A percentile compares a stretch with the other conserved stretches of the same genome.
Evolutionary conservation across 805 yeast genomes (phyloP).

Genomic region (Starmerella riodocensis): DNA sequence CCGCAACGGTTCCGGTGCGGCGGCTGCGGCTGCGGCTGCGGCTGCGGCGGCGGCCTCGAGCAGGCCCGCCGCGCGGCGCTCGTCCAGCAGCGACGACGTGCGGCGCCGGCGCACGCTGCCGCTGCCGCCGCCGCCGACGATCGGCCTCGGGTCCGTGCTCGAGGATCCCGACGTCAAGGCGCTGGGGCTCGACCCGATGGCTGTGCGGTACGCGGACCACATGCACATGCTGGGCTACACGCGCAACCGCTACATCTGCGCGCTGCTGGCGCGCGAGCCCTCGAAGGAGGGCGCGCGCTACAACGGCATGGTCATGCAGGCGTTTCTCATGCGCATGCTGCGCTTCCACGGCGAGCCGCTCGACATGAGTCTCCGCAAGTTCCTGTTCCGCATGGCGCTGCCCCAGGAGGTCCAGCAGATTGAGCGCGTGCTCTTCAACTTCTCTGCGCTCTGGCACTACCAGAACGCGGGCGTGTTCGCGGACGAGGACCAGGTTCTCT

Average conservation of each 20-base stretch:
- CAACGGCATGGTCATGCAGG: constrained; percentile 18
- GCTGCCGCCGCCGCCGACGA: constrained; percentile 17
- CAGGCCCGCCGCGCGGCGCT: constrained; percentile 4
- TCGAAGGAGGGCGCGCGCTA: constrained; percentile 6
- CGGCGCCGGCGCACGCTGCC: constrained; percentile 8
- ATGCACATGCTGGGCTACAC: constrained; percentile 14
- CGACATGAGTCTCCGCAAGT: constrained; percentile 50
- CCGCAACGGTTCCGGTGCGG: not conserved
- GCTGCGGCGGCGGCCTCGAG: not conserved
- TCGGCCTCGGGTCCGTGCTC: constrained; percentile 8
- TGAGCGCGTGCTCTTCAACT: constrained; percentile 48
- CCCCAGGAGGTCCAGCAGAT: constrained; percentile 70
- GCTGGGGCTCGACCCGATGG: constrained; percentile 14
- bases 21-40: not conserved
- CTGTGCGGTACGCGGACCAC: constrained; percentile 17
- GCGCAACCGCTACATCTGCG: constrained; percentile 17
- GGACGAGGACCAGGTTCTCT: constrained; percentile 44
- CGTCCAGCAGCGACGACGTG: constrained; percentile 10
- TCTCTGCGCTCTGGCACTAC: constrained; percentile 40
- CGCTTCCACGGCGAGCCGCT: constrained; percentile 44
- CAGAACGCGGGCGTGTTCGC: constrained; percentile 32
- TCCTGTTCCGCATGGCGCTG: constrained; percentile 43
- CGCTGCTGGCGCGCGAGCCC: constrained; percentile 15
- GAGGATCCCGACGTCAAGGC: constrained; percentile 9
- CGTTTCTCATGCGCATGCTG: constrained; percentile 28